These are phyloP conservation scores for Anthoceros angustus DNA, from an alignment of 225 moss, liverwort and hornwort genomes.

Conservation along the genomic window DNA sequence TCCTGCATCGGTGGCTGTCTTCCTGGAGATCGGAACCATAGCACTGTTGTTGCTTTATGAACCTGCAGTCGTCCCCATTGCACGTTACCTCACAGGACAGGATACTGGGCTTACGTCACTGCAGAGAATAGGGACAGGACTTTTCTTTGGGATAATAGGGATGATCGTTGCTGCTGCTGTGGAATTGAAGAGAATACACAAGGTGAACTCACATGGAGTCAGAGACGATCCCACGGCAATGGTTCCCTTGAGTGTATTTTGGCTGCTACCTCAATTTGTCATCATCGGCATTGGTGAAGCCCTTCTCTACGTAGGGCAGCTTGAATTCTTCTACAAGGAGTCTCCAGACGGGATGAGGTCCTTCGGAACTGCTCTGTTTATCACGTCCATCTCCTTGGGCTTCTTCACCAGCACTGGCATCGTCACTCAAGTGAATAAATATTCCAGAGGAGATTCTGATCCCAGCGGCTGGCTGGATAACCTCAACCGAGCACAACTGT, in stretches of 20 bases:
- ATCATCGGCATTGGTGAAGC: background rate
- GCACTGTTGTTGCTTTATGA: slow-evolving; percentile 17
- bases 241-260: slow-evolving; percentile 15
- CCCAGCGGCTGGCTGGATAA: background rate
- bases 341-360: slow-evolving; percentile 6
- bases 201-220: slow-evolving; percentile 3
- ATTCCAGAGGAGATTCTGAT: background rate
- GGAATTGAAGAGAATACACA: slow-evolving; percentile 15
- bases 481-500: background rate
- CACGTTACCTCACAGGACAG: slow-evolving; percentile 17
- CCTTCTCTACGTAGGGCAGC: background rate
- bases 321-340: slow-evolving; percentile 7
- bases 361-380: slow-evolving; percentile 4
- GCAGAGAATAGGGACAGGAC: slow-evolving; percentile 22
- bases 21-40: slow-evolving; percentile 8
- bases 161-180: slow-evolving; percentile 23
- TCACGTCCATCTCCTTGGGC: slow-evolving; percentile 2
- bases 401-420: slow-evolving; percentile 3
- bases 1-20: slow-evolving; percentile 14
- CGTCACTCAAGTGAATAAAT: background rate
- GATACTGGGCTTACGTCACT: slow-evolving; percentile 27
- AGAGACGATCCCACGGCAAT: background rate
- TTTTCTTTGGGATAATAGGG: slow-evolving; percentile 23
- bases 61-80: slow-evolving; percentile 18
- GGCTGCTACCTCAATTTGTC: slow-evolving; percentile 14